phyloP scores from a whole-genome alignment of 768 basidiomycete genomes.

The Cytidiella melzeri region DNA sequence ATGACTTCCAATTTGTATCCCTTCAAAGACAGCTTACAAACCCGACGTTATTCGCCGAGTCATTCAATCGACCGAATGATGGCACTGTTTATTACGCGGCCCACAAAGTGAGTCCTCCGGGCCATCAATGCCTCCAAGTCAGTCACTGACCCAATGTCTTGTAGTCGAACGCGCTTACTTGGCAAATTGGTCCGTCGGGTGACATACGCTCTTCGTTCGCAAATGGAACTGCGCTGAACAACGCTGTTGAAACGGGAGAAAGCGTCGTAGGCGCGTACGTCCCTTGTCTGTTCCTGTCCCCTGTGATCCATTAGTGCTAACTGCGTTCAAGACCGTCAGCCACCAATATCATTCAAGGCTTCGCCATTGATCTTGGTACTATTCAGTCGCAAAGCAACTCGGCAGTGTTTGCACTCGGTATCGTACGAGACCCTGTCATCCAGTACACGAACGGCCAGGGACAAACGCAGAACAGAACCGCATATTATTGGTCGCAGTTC shows the following conservation, averaged over 20 bases:
- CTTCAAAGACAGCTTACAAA: neutral
- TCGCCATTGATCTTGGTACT: neutral
- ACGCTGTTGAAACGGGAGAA: neutral
- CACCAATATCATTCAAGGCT: neutral
- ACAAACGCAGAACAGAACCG: neutral
- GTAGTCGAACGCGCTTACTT: no score
- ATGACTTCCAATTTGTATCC: neutral
- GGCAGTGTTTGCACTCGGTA: neutral
- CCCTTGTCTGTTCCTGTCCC: neutral
- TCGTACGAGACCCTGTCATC: neutral
- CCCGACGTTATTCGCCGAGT: neutral
- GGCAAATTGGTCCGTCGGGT: neutral
- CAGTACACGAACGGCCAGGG: neutral
- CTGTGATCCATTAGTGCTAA: no score
- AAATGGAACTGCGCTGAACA: neutral
- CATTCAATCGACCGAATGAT: neutral
- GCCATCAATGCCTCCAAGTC: no score
- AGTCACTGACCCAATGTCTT: no score
- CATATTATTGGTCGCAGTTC: neutral
- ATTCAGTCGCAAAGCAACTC: neutral
- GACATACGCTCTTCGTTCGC: neutral
- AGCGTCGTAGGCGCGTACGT: neutral
- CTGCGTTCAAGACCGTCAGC: neutral
- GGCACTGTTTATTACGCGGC: neutral
- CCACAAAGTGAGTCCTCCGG: neutral